Evolutionary conservation across 495 filamentous ascomycete species (phyloP).

Genomic region (Penicillium soppii): DNA sequence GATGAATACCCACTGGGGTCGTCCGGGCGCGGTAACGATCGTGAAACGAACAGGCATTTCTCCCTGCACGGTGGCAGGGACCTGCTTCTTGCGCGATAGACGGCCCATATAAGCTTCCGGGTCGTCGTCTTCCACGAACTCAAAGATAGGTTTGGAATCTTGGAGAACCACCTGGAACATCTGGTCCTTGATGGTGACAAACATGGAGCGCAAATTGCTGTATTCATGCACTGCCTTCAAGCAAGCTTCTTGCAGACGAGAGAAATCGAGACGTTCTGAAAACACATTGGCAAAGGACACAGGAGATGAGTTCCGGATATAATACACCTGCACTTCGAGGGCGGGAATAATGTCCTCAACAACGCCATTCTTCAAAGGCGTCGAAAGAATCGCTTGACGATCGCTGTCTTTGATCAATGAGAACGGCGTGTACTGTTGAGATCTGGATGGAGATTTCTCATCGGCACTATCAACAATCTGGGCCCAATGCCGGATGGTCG

Average conservation of each 20-base stretch:
- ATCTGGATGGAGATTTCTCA: too few species aligned
- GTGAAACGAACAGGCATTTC: background rate
- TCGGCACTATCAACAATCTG: background rate
- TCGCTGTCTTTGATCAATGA: slow-evolving; percentile 8
- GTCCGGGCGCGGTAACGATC: background rate
- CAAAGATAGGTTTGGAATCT: background rate
- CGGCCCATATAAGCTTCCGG: background rate
- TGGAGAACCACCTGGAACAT: background rate
- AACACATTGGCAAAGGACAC: slow-evolving; percentile 2
- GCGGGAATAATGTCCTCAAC: slow-evolving; percentile 19
- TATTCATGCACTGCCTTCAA: background rate
- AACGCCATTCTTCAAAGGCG: background rate
- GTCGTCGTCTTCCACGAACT: background rate
- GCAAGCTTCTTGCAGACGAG: slow-evolving; percentile 4
- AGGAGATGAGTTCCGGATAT: slow-evolving; percentile 18
- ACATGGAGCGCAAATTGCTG: background rate
- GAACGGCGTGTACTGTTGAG: too few species aligned
- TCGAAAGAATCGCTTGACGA: background rate
- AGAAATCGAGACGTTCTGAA: background rate
- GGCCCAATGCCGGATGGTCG: slow-evolving; percentile 5
- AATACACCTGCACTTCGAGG: slow-evolving; percentile 10
- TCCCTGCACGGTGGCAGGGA: background rate
- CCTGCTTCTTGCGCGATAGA: background rate
- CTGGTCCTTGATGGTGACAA: background rate
- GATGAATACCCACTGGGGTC: slow-evolving; percentile 24